Conservation (phyloP, 2,329 filamentous ascomycete genomes). For the Phialophora verrucosa region DNA sequence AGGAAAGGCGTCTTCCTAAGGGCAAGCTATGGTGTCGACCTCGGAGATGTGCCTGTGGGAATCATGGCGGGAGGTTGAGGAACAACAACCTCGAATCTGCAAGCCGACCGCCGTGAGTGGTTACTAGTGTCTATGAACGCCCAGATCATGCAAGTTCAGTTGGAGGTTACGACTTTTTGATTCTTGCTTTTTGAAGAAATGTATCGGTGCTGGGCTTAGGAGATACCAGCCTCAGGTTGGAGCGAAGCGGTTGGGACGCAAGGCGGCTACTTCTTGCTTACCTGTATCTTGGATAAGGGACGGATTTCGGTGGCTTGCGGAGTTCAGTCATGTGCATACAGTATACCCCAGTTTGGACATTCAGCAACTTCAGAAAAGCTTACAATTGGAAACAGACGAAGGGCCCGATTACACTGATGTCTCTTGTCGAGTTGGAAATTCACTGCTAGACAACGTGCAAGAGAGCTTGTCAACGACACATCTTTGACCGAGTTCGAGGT, state of each 20-base stretch:
- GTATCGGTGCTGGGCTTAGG: neutral
- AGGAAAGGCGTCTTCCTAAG: constrained; percentile 35
- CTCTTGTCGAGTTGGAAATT: neutral
- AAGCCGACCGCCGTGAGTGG: neutral
- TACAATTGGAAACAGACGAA: neutral
- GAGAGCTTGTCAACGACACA: too few relatives aligned
- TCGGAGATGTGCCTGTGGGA: constrained; percentile 39
- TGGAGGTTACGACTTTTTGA: neutral
- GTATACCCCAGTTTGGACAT: neutral
- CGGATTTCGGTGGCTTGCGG: neutral
- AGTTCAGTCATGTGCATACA: neutral
- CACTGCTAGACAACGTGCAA: neutral
- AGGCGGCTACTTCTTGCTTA: neutral
- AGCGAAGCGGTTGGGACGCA: neutral
- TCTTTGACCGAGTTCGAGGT: neutral
- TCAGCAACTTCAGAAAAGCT: neutral
- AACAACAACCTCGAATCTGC: neutral
- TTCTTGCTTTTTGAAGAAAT: neutral
- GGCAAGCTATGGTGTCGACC: constrained; percentile 38
- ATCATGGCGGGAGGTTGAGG: constrained; percentile 17
- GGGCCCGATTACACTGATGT: neutral
- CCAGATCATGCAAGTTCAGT: neutral
- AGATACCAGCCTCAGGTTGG: neutral
- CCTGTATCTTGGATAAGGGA: neutral
- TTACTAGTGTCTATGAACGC: neutral